Base-by-base conservation (phyloP, 129 eudicot species). In the Flaveria brownii region DNA sequence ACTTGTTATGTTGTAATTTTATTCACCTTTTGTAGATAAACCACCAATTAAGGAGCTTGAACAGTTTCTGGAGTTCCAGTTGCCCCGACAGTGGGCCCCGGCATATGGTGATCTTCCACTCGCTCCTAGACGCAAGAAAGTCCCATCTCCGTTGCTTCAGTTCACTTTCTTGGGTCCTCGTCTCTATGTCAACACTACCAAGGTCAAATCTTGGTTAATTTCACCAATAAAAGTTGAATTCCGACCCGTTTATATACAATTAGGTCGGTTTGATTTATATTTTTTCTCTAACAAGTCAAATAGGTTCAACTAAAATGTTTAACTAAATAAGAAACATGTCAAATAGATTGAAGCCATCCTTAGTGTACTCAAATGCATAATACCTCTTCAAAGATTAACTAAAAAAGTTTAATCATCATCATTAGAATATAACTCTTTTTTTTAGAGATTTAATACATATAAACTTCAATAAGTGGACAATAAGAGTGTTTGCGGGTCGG, bases 11-110 rank as follows among this genome's bases (percentile, higher is more conserved):
- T 20, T 45, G 47, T 25, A 51, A 78, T 16, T 30, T 28, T 5
- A 5, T 63, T 63, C 69, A 63, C 17, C 42, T 61, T 46, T 20
- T 84, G 85, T 87, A 94, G 98, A 94, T 80, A 94, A 95, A 70
- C 99, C 99, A 57, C 97, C 96, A 2, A 82, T 86, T 46, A 96
- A 91, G 93, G 99, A 95, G 77, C 96, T 95, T 43, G 77, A 86
- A 12, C 96, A 91, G 77, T 95, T 95, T 80, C 85, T 95, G 10
- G 99, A 91, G 83, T 95, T 91, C 78, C 99, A 95, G 43, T 76
- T 95, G 68, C 99, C 99, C 59, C 91, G 99, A 23, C 99, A 95
- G 54, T 95, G 99, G 99, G 96, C 99, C 30, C 99, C 99, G 0
- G 92, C 89, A 12, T 95, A 87, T 65, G 85, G 92, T 46, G 99